A percentile compares a stretch with the other conserved stretches of the same genome.
Evolutionary conservation across 1,139 yeast species (phyloP).

Genomic region (Magnusiomyces fungicola): DNA sequence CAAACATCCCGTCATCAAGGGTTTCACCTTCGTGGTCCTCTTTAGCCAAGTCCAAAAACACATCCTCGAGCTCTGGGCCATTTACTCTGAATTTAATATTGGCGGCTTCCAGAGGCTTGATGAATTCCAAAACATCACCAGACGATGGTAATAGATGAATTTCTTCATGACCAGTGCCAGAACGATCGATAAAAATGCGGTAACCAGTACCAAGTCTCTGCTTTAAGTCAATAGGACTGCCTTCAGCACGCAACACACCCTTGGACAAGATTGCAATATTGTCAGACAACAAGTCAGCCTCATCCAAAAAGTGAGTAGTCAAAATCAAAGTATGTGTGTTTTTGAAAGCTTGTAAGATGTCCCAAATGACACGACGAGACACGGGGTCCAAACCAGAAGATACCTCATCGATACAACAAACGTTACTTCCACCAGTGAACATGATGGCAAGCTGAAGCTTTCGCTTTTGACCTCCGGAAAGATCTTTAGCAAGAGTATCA

Average conservation of each 20-base stretch:
- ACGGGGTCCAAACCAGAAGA: slow-evolving; percentile 36
- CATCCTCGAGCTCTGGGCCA: slow-evolving; percentile 34
- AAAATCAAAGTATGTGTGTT: slow-evolving; percentile 29
- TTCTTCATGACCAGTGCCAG: slow-evolving; percentile 21
- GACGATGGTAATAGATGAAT: background rate
- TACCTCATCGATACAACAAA: slow-evolving; percentile 35
- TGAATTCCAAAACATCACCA: slow-evolving; percentile 21
- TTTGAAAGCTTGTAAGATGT: slow-evolving; percentile 30
- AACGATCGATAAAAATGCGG: slow-evolving; percentile 21
- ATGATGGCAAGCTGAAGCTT: slow-evolving; percentile 68
- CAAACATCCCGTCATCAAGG: slow-evolving; percentile 2
- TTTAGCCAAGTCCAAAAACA: slow-evolving; percentile 30
- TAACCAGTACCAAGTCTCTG: slow-evolving; percentile 32
- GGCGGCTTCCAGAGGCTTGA: slow-evolving; percentile 20
- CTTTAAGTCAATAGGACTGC: slow-evolving; percentile 31
- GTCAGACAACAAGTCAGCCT: slow-evolving; percentile 34
- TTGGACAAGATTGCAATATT: slow-evolving; percentile 31
- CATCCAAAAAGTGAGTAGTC: slow-evolving; percentile 35
- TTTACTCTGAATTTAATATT: slow-evolving; percentile 25
- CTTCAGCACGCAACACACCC: slow-evolving; percentile 29
- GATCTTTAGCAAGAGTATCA: slow-evolving; percentile 24
- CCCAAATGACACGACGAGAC: slow-evolving; percentile 34
- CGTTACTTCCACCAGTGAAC: slow-evolving; percentile 33
- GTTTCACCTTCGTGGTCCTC: slow-evolving; percentile 28
- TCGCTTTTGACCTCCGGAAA: slow-evolving; percentile 92